Evolutionary conservation across 495 filamentous ascomycete species (phyloP).

Genomic region (Parathielavia appendiculata): DNA sequence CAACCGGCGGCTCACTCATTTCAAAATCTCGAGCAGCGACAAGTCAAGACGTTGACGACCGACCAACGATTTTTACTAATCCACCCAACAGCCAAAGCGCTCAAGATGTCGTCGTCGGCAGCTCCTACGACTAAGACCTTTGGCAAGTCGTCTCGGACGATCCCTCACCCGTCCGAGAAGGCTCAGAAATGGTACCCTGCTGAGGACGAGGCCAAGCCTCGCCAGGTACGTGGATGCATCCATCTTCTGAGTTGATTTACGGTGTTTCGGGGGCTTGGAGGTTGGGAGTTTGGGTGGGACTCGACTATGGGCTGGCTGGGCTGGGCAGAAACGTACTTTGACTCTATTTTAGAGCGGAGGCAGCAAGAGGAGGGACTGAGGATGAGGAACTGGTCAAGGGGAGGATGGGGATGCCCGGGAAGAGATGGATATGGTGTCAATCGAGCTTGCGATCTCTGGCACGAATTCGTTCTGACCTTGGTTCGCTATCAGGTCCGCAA

Average conservation of each 20-base stretch:
- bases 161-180: constrained; percentile 80
- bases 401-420: constrained; percentile 3
- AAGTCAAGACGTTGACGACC: constrained; percentile 32
- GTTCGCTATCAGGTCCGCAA: constrained; percentile 74
- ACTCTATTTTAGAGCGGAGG: constrained; percentile 2
- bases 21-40: constrained; percentile 37
- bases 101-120: constrained; percentile 54
- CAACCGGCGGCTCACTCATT: constrained; percentile 31
- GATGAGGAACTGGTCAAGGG: neutral
- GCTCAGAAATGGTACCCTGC: constrained; percentile 99
- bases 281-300: constrained; percentile 17
- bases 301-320: constrained; percentile 13
- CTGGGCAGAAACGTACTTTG: neutral
- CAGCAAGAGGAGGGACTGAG: neutral
- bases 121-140: constrained; percentile 81
- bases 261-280: constrained; percentile 13
- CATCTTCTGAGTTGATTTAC: constrained; percentile 7
- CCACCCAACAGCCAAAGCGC: constrained; percentile 40
- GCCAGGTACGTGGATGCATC: constrained; percentile 68
- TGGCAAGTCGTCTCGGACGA: constrained; percentile 89
- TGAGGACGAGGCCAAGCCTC: constrained; percentile 83
- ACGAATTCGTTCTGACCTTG: constrained; percentile 27
- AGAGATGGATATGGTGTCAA: neutral
- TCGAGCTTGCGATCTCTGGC: neutral
- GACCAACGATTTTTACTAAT: constrained; percentile 36